Evolutionary conservation across 2,329 filamentous ascomycete species (phyloP), one percentile per base, ranked within the genome.

Genomic region (Simplicillium sp.): DNA sequence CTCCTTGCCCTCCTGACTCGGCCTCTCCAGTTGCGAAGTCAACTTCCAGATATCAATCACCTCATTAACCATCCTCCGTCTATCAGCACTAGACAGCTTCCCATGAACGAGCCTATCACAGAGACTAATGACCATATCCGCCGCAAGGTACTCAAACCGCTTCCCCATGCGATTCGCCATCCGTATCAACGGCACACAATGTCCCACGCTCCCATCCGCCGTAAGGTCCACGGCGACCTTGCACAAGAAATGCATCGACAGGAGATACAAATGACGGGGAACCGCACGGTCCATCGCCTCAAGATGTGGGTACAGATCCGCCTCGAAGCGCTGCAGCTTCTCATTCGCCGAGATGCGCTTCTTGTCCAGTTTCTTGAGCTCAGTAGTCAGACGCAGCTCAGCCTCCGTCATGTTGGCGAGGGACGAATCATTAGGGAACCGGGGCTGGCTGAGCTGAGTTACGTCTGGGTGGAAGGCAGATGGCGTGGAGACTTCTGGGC

Each of bases 41-140:
- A 62, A 58, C 47, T 57, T 55, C 62, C 62, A 65, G 39, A 64
- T 42, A 11, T 51, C 50, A 25, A 62, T 32, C 4, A 64, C 48
- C 44, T 64, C 58, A 0, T 50, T 40, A 33, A 56, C 37, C 14
- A 36, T 9, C 33, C 32, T 7, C 36, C 6, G 20, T 12, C 32
- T 16, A 18, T 16, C 20, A 29, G 32, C 11, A 13, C 12, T 59
- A 16, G 34, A 28, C 38, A 2, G 20, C 20, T 25, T 25, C 20
- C 20, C 5, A 9, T 25, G 20, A 25, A 25, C 20, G 6, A 25
- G 20, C 9, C 20, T 25, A 9, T 25, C 20, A 9, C 20, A 25
- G 20, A 25, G 20, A 9, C 20, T 25, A 25, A 25, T 25, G 20
- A 25, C 20, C 20, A 25, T 6, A 25, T 25, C 20, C 6, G 20